Evolutionary conservation across 495 filamentous ascomycete genomes (phyloP).

Genomic region (Penicillium chermesinum): DNA sequence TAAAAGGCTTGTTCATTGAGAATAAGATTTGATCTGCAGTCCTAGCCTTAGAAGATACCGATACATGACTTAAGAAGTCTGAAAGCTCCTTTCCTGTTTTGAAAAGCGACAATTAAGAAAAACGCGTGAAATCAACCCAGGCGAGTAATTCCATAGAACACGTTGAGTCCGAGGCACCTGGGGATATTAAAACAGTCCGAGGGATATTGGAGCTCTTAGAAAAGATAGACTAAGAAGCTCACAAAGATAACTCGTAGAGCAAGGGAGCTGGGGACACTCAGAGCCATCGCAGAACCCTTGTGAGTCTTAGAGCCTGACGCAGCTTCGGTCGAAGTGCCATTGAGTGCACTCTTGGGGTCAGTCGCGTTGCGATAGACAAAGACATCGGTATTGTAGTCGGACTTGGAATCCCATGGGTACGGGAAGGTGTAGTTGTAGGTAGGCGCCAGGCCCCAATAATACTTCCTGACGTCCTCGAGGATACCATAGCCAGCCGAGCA

Average conservation of each 20-base stretch:
- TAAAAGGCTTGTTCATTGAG: no score
- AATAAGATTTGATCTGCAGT: no score
- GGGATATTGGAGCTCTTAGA: constrained; percentile 5
- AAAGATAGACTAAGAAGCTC: constrained; percentile 7
- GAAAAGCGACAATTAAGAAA: no score
- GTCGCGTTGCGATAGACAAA: constrained; percentile 22
- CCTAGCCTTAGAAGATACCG: no score
- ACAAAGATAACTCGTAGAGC: constrained; percentile 10
- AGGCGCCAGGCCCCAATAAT: no score
- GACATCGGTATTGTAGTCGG: constrained; percentile 24
- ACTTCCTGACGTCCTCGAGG: no score
- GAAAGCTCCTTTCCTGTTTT: no score
- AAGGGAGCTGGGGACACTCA: not conserved
- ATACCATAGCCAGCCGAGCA: constrained; percentile 44
- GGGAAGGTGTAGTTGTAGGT: constrained; percentile 45
- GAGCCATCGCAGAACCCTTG: not conserved
- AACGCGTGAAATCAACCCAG: no score
- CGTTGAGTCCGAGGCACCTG: no score
- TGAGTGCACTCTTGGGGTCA: not conserved
- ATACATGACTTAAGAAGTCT: no score
- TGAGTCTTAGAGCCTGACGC: constrained; percentile 4
- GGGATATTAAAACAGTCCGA: no score
- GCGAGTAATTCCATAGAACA: no score
- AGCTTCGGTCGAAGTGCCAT: constrained; percentile 1
- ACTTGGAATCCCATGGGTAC: constrained; percentile 17